Percentiles rank a stretch among this genome's conserved stretches.
phyloP scores from a whole-genome alignment of 768 basidiomycete genomes.

The Hericium erinaceus region DNA sequence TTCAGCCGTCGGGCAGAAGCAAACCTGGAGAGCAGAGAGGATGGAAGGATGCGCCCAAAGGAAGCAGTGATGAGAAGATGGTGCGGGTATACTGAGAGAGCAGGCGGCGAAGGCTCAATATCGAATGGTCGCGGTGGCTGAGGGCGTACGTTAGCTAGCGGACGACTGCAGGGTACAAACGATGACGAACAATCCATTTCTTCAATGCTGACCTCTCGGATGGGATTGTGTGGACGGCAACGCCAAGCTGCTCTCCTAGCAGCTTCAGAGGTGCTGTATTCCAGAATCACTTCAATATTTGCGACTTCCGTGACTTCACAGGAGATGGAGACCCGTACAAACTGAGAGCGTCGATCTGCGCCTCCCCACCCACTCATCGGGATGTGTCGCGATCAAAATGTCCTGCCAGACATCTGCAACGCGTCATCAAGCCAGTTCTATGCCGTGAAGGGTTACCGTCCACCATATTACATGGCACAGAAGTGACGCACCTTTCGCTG shows the following conservation, averaged over 20 bases:
- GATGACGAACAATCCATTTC: conserved; percentile 47
- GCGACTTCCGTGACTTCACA: too few relatives aligned
- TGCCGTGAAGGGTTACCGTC: too few relatives aligned
- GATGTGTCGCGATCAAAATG: conserved; percentile 62
- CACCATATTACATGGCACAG: too few relatives aligned
- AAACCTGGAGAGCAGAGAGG: conserved; percentile 53
- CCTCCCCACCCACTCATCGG: conserved; percentile 55
- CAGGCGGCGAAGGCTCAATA: background rate
- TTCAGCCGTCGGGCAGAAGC: conserved; percentile 55
- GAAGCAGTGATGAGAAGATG: conserved; percentile 81
- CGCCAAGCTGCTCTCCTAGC: conserved; percentile 40
- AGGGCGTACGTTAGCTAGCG: conserved; percentile 16
- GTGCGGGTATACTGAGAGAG: conserved; percentile 20
- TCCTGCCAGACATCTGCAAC: conserved; percentile 66
- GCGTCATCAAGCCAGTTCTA: too few relatives aligned
- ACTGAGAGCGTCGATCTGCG: conserved; percentile 46
- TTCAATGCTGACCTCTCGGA: conserved; percentile 48
- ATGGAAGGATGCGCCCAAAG: conserved; percentile 79
- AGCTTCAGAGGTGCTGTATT: conserved; percentile 59
- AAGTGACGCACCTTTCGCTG: conserved; percentile 44
- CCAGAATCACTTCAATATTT: too few relatives aligned
- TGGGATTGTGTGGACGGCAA: conserved; percentile 58
- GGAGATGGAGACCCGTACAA: conserved; percentile 33
- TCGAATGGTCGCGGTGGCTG: conserved; percentile 34
- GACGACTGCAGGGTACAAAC: background rate